A percentile compares a stretch with the other conserved stretches of the same genome.
Conservation (phyloP, 2,329 filamentous ascomycete species). For the Botrytis galanthina region DNA sequence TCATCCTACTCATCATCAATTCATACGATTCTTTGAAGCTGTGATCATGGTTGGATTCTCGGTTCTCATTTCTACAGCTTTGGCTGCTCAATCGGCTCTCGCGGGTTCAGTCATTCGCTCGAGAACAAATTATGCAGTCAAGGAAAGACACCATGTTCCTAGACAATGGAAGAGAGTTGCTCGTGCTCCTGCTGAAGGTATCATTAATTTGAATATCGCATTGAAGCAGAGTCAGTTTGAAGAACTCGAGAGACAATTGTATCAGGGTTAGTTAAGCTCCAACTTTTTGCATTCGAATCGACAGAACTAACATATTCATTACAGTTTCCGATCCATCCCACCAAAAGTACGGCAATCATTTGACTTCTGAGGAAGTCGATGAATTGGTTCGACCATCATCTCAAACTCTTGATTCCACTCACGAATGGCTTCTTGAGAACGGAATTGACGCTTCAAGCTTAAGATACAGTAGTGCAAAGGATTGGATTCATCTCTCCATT, state of each 20-base stretch:
- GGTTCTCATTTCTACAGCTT: slow-evolving; percentile 18
- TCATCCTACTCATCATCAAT: background rate
- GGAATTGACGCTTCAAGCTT: slow-evolving; percentile 45
- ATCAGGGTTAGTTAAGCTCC: slow-evolving; percentile 43
- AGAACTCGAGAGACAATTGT: slow-evolving; percentile 54
- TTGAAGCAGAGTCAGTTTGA: slow-evolving; percentile 56
- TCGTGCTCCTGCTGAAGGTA: slow-evolving; percentile 47
- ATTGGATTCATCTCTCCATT: slow-evolving; percentile 55
- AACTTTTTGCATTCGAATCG: background rate
- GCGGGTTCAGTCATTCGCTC: slow-evolving; percentile 19
- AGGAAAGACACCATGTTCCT: slow-evolving; percentile 55
- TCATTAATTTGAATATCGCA: slow-evolving; percentile 56
- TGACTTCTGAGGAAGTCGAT: slow-evolving; percentile 51
- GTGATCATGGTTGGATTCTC: slow-evolving; percentile 20
- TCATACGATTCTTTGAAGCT: slow-evolving; percentile 1
- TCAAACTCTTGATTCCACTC: slow-evolving; percentile 51
- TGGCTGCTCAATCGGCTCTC: slow-evolving; percentile 19
- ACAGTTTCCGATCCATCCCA: slow-evolving; percentile 53
- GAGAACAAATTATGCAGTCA: slow-evolving; percentile 46
- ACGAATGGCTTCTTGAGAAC: slow-evolving; percentile 55
- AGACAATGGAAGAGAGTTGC: slow-evolving; percentile 49
- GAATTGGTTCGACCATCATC: slow-evolving; percentile 52
- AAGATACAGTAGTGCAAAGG: slow-evolving; percentile 51
- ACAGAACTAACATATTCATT: background rate
- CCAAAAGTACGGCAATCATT: slow-evolving; percentile 53